phyloP scores from a whole-genome alignment of 1,284 basidiomycete species.

The Naganishia sp. region DNA sequence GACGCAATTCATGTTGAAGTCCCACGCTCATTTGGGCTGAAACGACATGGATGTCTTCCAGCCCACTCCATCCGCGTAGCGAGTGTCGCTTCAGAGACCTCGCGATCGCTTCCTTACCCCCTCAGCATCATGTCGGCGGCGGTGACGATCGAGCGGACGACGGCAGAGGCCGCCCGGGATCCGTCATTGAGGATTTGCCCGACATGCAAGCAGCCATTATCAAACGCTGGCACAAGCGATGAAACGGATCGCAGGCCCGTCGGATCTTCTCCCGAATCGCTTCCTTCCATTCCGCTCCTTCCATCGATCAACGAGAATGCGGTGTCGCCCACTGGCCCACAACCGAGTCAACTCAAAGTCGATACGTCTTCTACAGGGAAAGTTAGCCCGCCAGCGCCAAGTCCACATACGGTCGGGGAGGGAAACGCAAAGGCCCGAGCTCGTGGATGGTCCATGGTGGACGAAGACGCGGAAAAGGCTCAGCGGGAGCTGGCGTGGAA shows the following conservation, averaged over 20 bases:
- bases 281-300: conserved; percentile 17
- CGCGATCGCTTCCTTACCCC: too few species aligned
- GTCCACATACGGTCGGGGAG: conserved; percentile 24
- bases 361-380: conserved; percentile 1
- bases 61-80: background rate
- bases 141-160: conserved; percentile 7
- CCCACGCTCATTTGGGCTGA: too few species aligned
- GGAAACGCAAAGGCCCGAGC: conserved; percentile 23
- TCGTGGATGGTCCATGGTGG: conserved; percentile 19
- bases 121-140: conserved; percentile 15
- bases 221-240: background rate
- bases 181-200: conserved; percentile 13
- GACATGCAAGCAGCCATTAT: conserved; percentile 17
- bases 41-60: too few species aligned
- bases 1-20: background rate
- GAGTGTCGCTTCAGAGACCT: background rate
- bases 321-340: background rate
- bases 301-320: conserved; percentile 10
- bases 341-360: background rate
- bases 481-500: conserved; percentile 10
- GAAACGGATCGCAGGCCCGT: background rate
- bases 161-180: background rate
- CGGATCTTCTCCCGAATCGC: conserved; percentile 15
- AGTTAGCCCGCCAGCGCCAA: background rate
- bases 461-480: conserved; percentile 26